Evolutionary conservation across 192 early-diverging fungal species (phyloP), one percentile per base, ranked within the genome.

Genomic region (Coemansia sp.): DNA sequence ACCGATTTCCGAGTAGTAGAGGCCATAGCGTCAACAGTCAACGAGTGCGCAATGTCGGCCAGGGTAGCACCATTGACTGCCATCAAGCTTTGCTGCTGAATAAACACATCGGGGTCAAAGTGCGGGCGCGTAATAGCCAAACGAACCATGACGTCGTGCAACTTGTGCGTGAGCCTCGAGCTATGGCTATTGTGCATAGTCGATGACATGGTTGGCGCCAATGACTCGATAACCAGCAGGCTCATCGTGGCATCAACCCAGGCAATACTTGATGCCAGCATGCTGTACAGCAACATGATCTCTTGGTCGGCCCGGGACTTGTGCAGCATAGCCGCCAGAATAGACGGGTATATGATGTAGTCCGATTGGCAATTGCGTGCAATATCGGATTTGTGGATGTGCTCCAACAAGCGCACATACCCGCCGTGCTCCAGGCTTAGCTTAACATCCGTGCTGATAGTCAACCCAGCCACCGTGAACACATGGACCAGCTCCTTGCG

Each of bases 401-500:
- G 79, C 63, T 82, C 79, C 6, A 82, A 39, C 46, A 82, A 60
- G 3, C 70, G 73, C 57, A 73, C 64, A 34, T 58, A 82, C 8
- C 79, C 79, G 57, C 79, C 79, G 18, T 76, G 70, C 74, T 82
- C 79, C 23, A 82, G 28, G 14, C 63, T 59, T 43, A 62, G 50
- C 62, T 73, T 72, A 23, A 48, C 31, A 7, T 82, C 79, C 0
- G 74, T 39, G 31, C 33, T 69, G 40, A 72, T 59, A 14, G 57
- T 43, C 14, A 73, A 31, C 24, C 79, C 79, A 0, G 79, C 74
- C 0, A 43, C 35, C 36, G 74, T 65, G 26, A 82, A 73, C 63
- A 82, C 67, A 21, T 82, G 79, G 3, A 59, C 67, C 42, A 92
- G 67, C 31, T 88, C 87, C 68, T 87, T 88, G 75, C 90, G 91